phyloP scores from a whole-genome alignment of 1,284 basidiomycete species.

The Cryptococcus sp. region DNA sequence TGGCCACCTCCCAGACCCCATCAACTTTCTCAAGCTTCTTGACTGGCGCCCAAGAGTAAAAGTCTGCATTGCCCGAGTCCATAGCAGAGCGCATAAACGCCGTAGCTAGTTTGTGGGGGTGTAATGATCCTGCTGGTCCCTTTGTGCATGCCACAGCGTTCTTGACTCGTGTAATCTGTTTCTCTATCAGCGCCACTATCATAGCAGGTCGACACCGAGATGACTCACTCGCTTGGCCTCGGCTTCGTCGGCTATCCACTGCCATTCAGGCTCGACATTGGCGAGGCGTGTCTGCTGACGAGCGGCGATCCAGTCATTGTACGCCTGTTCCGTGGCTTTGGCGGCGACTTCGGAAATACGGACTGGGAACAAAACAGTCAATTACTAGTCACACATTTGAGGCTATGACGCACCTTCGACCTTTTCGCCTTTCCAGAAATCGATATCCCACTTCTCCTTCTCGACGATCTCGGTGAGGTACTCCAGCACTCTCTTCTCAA shows the following conservation, averaged over 20 bases:
- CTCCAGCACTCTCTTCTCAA: slow-evolving; percentile 67
- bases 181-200: background rate
- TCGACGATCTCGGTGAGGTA: slow-evolving; percentile 62
- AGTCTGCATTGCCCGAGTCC: slow-evolving; percentile 11
- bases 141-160: slow-evolving; percentile 15
- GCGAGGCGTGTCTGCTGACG: slow-evolving; percentile 10
- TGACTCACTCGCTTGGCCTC: slow-evolving; percentile 35
- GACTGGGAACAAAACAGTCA: slow-evolving; percentile 4
- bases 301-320: slow-evolving; percentile 11
- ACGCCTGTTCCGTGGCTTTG: slow-evolving; percentile 2
- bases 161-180: slow-evolving; percentile 13
- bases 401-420: slow-evolving; percentile 27
- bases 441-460: slow-evolving; percentile 31
- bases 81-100: slow-evolving; percentile 23
- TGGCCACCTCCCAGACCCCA: slow-evolving; percentile 23
- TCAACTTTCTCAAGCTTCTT: slow-evolving; percentile 3
- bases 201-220: background rate
- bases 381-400: background rate
- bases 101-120: slow-evolving; percentile 41
- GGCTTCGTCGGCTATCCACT: slow-evolving; percentile 28
- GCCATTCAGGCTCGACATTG: slow-evolving; percentile 20
- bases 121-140: slow-evolving; percentile 29
- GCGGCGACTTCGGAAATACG: slow-evolving; percentile 1
- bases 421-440: slow-evolving; percentile 33
- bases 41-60: slow-evolving; percentile 29